These are phyloP conservation scores for Ichthyophthirius multifiliis DNA, from an alignment of 169 alveolate species.

Conservation along the genomic window DNA sequence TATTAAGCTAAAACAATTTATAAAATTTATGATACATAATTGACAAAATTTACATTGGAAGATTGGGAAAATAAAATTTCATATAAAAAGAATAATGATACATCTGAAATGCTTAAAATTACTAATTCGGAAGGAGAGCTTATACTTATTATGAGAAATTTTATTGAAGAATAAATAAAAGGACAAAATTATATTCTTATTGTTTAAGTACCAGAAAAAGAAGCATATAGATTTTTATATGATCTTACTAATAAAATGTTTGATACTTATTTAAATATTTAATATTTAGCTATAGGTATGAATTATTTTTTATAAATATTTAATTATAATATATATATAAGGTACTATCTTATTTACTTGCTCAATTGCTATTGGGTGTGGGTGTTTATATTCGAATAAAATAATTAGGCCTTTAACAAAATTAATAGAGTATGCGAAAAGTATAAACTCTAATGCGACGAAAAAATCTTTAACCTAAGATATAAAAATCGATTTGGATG, in stretches of 20 bases:
- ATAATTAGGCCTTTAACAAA: neutral
- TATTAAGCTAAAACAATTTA: neutral
- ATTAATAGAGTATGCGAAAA: slow-evolving; percentile 5
- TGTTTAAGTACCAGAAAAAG: slow-evolving; percentile 8
- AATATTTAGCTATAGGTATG: neutral
- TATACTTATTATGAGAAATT: slow-evolving; percentile 2
- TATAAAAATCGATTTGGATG: slow-evolving; percentile 3
- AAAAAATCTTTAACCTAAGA: neutral
- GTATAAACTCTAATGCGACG: slow-evolving; percentile 7
- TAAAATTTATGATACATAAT: neutral
- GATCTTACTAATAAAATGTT: neutral
- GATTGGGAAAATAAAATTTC: neutral
- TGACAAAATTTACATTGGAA: neutral
- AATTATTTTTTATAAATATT: neutral
- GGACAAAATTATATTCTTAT: neutral
- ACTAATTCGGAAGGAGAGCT: neutral
- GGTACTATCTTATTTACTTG: slow-evolving; percentile 4
- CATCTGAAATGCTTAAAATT: neutral
- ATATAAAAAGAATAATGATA: neutral
- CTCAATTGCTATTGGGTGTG: neutral
- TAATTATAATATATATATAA: neutral
- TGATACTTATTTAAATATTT: neutral
- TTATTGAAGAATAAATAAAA: neutral
- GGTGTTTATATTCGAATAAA: neutral
- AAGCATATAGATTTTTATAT: slow-evolving; percentile 1